Conservation (phyloP, 129 eudicot genomes). For the Mikania micrantha region DNA sequence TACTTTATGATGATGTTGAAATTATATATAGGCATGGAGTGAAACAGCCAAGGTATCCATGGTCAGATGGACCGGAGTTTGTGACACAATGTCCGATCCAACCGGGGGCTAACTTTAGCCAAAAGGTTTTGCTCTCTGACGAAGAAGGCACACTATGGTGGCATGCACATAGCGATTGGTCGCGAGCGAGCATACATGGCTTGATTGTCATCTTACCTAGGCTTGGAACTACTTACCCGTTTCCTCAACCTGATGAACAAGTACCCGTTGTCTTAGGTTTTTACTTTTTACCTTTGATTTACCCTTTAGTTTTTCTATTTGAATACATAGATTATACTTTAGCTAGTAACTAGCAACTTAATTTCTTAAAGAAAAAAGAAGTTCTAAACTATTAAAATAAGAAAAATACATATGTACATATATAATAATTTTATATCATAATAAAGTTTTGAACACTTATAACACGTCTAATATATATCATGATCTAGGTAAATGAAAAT, state of each 20-base stretch:
- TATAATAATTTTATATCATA: not conserved
- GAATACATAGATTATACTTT: not conserved
- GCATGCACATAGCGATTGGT: slow-evolving; percentile 76
- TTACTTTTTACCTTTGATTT: not conserved
- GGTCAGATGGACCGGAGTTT: slow-evolving; percentile 67
- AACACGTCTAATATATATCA: no score
- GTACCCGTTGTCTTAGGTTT: slow-evolving; percentile 49
- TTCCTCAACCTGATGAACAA: slow-evolving; percentile 41
- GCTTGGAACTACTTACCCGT: slow-evolving; percentile 40
- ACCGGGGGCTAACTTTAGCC: slow-evolving; percentile 51
- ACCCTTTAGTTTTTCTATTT: not conserved
- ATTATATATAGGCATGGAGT: slow-evolving; percentile 53
- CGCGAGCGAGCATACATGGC: slow-evolving; percentile 57
- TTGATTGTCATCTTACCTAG: slow-evolving; percentile 37
- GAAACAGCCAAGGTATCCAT: slow-evolving; percentile 57
- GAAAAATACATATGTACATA: no score
- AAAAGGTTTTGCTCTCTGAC: slow-evolving; percentile 35
- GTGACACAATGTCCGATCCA: slow-evolving; percentile 59
- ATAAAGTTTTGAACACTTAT: no score
- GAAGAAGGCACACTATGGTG: slow-evolving; percentile 72
- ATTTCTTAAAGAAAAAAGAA: not conserved
- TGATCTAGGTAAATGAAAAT: no score
- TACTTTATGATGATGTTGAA: not conserved
- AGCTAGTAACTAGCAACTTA: not conserved
- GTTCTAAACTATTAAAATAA: not conserved